These are phyloP conservation scores for Avena insularis DNA, from an alignment of 176 grass and related monocot genomes.

Conservation along the genomic window DNA sequence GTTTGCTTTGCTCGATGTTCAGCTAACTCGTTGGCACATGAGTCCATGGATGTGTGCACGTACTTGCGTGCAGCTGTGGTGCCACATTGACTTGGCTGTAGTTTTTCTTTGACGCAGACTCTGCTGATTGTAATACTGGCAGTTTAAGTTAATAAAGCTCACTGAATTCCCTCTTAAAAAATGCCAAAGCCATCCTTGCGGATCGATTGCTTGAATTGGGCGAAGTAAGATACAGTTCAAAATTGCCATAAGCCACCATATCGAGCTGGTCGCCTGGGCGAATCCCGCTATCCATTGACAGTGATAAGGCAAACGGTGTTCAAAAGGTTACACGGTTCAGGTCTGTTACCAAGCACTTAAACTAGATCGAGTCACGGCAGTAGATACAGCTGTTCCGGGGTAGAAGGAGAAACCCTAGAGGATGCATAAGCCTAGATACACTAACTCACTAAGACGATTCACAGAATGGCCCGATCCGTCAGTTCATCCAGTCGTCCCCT, in stretches of 20 bases:
- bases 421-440: not conserved
- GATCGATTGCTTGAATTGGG: not conserved
- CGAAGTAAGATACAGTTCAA: not conserved
- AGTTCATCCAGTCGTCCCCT: not conserved
- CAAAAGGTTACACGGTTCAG: not conserved
- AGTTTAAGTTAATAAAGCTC: not conserved
- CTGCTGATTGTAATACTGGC: no score
- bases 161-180: not conserved
- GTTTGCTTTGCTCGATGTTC: no score
- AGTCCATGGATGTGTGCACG: no score
- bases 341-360: not conserved
- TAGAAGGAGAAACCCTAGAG: not conserved
- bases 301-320: not conserved
- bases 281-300: not conserved
- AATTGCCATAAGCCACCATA: no score
- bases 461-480: not conserved
- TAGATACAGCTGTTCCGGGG: not conserved
- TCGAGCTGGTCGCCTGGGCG: no score
- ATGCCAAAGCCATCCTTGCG: no score
- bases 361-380: constrained; percentile 1
- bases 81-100: no score
- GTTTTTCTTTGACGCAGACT: no score
- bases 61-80: no score
- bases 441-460: not conserved
- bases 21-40: no score